Evolutionary conservation across 257 asterid genomes (phyloP), one percentile per base, ranked within the genome.

Genomic region (Knoxia roxburghii): DNA sequence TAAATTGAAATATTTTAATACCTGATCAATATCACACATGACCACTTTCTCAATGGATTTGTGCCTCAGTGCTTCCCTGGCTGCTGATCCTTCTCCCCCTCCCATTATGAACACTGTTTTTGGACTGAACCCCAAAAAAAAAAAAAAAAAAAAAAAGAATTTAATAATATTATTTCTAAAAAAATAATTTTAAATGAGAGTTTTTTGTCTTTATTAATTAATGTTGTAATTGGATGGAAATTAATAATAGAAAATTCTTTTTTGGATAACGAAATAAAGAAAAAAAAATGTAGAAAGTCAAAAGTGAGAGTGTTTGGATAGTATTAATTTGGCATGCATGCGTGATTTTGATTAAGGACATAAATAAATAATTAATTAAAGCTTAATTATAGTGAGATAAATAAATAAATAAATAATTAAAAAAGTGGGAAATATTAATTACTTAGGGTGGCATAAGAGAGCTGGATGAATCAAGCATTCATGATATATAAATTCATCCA

Each of bases 61-160:
- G 82, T 93, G 97, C 78, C 90, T 81, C 5, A 93, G 85, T 50
- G 96, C 98, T 79, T 93, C 98, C 76, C 98, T 85, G 41, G 97
- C 97, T 0, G 96, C 89, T 27, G 98, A 93, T 13, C 97, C 98
- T 78, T 93, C 98, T n/a, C 98, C 98, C 37, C 98, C 98, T 54
- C 98, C 98, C 98, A 93, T 93, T 72, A 90, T 88, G 45, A 93
- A 93, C 75, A 88, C 70, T 23, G 75, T 83, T 70, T 82, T 84
- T 3, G 98, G 98, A 76, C 97, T 92, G 79, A 72, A 77, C 59
- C 40, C 13, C 21, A 3, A 27, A 20, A 5, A 65, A 43, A 6
- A 43, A 12, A 43, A 6, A 12, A 4, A 3, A 4, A 37, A 37
- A 3, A 4, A 37, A 37, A 4, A 37, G 41, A 37, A 37, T 37